These are phyloP conservation scores for Daedalea quercina DNA, from an alignment of 768 basidiomycete genomes.

Conservation along the genomic window DNA sequence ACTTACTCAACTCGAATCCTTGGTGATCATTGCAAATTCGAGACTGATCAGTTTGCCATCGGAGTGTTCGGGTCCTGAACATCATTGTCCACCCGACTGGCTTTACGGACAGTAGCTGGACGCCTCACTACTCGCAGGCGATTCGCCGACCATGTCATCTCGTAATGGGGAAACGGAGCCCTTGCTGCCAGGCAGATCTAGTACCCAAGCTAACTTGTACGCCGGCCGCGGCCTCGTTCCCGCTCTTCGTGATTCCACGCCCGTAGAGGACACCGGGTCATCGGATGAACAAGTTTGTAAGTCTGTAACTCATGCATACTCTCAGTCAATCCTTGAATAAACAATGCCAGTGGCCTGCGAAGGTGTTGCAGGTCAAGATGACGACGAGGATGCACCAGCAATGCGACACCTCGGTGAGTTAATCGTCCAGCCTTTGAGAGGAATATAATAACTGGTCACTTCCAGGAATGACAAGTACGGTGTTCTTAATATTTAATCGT, in stretches of 20 bases:
- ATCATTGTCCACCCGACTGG: no score
- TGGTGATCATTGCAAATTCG: no score
- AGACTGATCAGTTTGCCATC: no score
- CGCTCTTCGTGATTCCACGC: neutral
- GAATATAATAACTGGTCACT: neutral
- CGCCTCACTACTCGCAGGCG: neutral
- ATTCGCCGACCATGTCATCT: neutral
- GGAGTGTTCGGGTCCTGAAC: no score
- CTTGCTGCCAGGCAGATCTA: neutral
- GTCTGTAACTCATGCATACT: neutral
- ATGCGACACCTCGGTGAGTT: neutral
- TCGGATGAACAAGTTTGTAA: neutral
- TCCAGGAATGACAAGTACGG: constrained; percentile 25
- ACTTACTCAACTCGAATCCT: neutral
- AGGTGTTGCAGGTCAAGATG: neutral
- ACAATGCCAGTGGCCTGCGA: neutral
- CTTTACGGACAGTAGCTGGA: no score
- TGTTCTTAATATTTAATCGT: constrained; percentile 68
- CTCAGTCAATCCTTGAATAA: no score
- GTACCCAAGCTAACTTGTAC: neutral
- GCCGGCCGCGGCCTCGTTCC: neutral
- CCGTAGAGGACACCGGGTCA: neutral
- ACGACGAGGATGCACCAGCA: neutral
- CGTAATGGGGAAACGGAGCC: neutral
- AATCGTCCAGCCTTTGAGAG: neutral